Evolutionary conservation across 768 basidiomycete genomes (phyloP).

Genomic region (Cystofilobasidium ferigula): DNA sequence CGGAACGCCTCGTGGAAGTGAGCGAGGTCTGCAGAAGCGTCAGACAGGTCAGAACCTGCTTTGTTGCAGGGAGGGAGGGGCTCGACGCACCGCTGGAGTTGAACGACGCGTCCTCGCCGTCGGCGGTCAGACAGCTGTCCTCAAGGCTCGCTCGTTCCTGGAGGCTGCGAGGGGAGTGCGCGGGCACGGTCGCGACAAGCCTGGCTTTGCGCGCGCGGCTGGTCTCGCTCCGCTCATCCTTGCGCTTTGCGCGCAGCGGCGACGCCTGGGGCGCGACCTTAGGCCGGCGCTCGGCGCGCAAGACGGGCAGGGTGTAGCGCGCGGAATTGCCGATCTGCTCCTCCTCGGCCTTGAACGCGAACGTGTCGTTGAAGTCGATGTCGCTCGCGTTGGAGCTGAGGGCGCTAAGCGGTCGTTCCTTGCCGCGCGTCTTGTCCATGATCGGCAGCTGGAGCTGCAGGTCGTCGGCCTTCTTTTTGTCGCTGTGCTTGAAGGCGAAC

Average conservation of each 20-base stretch:
- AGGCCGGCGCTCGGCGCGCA: background rate
- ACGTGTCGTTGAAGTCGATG: conserved; percentile 10
- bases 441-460: background rate
- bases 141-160: conserved; percentile 11
- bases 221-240: conserved; percentile 2
- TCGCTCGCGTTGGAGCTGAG: conserved; percentile 4
- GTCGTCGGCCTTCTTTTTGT: background rate
- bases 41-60: background rate
- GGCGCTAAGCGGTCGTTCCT: conserved; percentile 1
- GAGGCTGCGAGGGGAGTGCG: background rate
- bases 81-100: background rate
- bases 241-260: conserved; percentile 12
- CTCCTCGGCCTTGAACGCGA: background rate
- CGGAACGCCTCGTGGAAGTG: conserved; percentile 5
- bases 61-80: background rate
- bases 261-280: background rate
- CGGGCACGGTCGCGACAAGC: background rate
- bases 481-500: conserved; percentile 14
- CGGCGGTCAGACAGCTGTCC: conserved; percentile 6
- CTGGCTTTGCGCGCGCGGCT: conserved; percentile 9
- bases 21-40: background rate
- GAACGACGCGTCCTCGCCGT: conserved; percentile 16
- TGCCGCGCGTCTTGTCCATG: background rate
- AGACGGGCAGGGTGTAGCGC: conserved; percentile 2
- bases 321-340: background rate